A percentile compares a stretch with the other conserved stretches of the same genome.
Conservation (phyloP, 768 basidiomycete genomes). For the Panaeolus papilionaceus region DNA sequence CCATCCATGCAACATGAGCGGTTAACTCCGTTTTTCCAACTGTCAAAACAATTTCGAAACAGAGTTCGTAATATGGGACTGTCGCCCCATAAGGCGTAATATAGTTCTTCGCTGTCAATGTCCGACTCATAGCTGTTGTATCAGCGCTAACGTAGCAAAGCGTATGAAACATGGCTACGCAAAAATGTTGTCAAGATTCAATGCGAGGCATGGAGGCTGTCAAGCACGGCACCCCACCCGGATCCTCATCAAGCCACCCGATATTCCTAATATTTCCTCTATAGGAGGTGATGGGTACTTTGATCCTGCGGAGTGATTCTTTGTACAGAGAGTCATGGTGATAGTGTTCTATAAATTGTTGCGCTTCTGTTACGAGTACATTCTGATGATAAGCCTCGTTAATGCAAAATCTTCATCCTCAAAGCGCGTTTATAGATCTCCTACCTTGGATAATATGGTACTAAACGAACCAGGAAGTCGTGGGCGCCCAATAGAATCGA, state of each 20-base stretch:
- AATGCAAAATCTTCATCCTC: no score
- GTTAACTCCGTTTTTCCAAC: slow-evolving; percentile 56
- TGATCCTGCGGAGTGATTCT: no score
- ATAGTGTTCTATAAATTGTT: no score
- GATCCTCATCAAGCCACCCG: neutral
- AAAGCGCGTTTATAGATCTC: neutral
- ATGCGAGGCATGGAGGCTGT: no score
- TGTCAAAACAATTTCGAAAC: slow-evolving; percentile 45
- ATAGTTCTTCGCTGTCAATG: neutral
- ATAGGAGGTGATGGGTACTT: no score
- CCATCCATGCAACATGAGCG: slow-evolving; percentile 50
- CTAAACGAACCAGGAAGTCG: neutral
- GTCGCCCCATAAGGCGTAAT: neutral
- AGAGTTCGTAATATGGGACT: slow-evolving; percentile 30
- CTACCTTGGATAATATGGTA: slow-evolving; percentile 14
- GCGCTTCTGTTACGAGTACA: no score
- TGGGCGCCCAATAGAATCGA: neutral
- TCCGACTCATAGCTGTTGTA: neutral
- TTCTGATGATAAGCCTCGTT: no score
- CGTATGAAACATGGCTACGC: neutral
- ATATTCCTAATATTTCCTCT: no score
- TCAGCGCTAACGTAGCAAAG: slow-evolving; percentile 20
- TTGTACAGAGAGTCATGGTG: no score
- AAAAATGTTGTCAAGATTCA: no score
- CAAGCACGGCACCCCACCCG: neutral